Evolutionary conservation across 805 yeast species (phyloP).

Genomic region (Starmerella riodocensis): DNA sequence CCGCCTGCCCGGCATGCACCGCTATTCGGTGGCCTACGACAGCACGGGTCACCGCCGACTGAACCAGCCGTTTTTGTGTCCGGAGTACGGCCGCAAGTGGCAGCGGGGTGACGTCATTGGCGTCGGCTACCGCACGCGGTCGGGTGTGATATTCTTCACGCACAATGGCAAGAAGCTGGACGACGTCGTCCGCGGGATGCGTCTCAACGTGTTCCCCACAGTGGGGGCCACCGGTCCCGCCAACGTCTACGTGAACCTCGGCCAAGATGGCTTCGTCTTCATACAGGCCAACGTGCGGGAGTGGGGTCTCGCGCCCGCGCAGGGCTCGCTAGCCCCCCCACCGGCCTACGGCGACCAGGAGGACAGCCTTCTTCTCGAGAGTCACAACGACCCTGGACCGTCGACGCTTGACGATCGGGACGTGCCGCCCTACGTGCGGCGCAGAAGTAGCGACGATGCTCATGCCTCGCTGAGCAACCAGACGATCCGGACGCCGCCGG

Average conservation of each 20-base stretch:
- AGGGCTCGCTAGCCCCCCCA: slow-evolving; percentile 82
- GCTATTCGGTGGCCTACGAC: slow-evolving; percentile 76
- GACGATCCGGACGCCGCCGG: slow-evolving; percentile 14
- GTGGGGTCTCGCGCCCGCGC: slow-evolving; percentile 90
- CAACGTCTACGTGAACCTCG: slow-evolving; percentile 74
- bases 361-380: slow-evolving; percentile 52
- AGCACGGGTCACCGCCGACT: slow-evolving; percentile 68
- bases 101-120: slow-evolving; percentile 85
- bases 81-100: slow-evolving; percentile 35
- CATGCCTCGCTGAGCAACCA: slow-evolving; percentile 3
- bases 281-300: slow-evolving; percentile 88
- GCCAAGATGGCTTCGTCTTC: slow-evolving; percentile 78
- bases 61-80: slow-evolving; percentile 55
- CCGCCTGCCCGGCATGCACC: slow-evolving; percentile 83
- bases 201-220: slow-evolving; percentile 66
- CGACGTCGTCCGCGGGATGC: slow-evolving; percentile 60
- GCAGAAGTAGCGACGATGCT: slow-evolving; percentile 14
- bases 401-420: background rate
- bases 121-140: slow-evolving; percentile 68
- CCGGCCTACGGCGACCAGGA: slow-evolving; percentile 78
- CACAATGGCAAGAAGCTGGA: slow-evolving; percentile 88
- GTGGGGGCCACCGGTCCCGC: slow-evolving; percentile 77
- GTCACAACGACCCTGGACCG: slow-evolving; percentile 8
- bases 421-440: slow-evolving; percentile 17
- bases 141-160: slow-evolving; percentile 85